Evolutionary conservation across 2,329 filamentous ascomycete species (phyloP).

Genomic region (Diaporthe velutina): DNA sequence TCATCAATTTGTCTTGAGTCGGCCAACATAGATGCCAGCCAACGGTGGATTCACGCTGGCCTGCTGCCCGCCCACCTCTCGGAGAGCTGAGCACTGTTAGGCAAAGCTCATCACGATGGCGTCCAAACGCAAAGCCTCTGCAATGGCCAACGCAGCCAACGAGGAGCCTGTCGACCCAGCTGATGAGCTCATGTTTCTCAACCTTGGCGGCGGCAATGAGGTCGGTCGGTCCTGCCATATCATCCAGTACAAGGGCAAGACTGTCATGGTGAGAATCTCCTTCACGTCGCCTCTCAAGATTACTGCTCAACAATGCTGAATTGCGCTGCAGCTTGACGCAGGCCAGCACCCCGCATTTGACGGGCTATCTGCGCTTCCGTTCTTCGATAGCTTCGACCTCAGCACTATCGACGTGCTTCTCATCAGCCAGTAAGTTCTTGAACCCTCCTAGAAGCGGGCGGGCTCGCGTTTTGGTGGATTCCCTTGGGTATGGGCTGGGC

Average conservation of each 20-base stretch:
- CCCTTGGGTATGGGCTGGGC: constrained; percentile 35
- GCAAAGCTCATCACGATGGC: constrained; percentile 73
- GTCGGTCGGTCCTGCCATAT: constrained; percentile 98
- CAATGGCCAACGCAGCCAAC: constrained; percentile 74
- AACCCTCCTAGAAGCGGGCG: constrained; percentile 36
- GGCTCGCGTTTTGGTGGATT: constrained; percentile 36
- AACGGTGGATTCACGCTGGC: constrained; percentile 4
- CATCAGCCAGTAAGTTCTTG: constrained; percentile 92
- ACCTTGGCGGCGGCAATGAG: constrained; percentile 94
- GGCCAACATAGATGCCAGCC: constrained; percentile 13
- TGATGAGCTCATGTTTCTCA: constrained; percentile 94
- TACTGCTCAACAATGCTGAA: constrained; percentile 32
- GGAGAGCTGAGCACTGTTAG: neutral
- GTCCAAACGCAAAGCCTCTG: constrained; percentile 89
- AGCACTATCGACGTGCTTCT: constrained; percentile 97
- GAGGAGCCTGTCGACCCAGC: constrained; percentile 93
- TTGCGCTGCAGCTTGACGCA: constrained; percentile 81
- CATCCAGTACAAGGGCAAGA: constrained; percentile 99
- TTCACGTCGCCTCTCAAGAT: neutral
- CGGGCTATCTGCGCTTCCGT: constrained; percentile 91
- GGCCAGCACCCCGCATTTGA: constrained; percentile 98
- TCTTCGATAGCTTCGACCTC: constrained; percentile 98
- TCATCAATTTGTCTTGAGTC: neutral
- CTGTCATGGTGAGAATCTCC: constrained; percentile 84
- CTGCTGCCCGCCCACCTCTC: constrained; percentile 1